These are phyloP conservation scores for Aureobasidium mangrovei DNA, from an alignment of 2,329 filamentous ascomycete genomes.

Conservation along the genomic window DNA sequence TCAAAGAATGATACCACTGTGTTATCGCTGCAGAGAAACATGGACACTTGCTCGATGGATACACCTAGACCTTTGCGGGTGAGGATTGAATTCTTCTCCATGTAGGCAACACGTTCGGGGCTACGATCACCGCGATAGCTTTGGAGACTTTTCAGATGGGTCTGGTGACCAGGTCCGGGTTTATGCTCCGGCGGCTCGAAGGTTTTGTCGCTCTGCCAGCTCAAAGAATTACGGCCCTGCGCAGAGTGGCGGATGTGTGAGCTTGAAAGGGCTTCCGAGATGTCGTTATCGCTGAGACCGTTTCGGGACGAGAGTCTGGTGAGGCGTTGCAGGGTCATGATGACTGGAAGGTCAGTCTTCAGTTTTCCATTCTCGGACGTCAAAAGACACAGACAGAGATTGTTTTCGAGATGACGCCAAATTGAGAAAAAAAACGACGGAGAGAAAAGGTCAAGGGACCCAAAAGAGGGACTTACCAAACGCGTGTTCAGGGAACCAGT, in stretches of 20 bases:
- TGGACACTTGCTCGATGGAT: conserved; percentile 79
- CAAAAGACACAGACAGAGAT: not conserved
- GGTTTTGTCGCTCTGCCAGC: not conserved
- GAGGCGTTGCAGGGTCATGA: conserved; percentile 8
- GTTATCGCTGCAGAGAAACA: conserved; percentile 80
- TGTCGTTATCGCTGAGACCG: not conserved
- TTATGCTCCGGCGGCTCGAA: not conserved
- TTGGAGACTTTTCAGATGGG: conserved; percentile 54
- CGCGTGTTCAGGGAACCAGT: conserved; percentile 67
- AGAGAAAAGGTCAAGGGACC: not conserved
- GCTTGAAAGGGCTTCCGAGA: not conserved
- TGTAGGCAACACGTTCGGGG: conserved; percentile 66
- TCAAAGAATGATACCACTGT: conserved; percentile 91
- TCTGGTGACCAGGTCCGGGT: not conserved
- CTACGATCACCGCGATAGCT: conserved; percentile 68
- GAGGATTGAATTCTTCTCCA: conserved; percentile 71
- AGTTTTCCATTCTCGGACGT: not conserved
- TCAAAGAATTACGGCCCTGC: not conserved
- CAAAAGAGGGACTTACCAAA: conserved; percentile 50
- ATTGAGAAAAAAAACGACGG: too few relatives aligned
- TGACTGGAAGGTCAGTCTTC: not conserved
- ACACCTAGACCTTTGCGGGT: conserved; percentile 60
- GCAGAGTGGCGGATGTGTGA: not conserved
- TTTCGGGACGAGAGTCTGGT: not conserved
- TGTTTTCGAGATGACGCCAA: not conserved